phyloP scores from a whole-genome alignment of 1,284 basidiomycete species.

The Inonotus hispidus region DNA sequence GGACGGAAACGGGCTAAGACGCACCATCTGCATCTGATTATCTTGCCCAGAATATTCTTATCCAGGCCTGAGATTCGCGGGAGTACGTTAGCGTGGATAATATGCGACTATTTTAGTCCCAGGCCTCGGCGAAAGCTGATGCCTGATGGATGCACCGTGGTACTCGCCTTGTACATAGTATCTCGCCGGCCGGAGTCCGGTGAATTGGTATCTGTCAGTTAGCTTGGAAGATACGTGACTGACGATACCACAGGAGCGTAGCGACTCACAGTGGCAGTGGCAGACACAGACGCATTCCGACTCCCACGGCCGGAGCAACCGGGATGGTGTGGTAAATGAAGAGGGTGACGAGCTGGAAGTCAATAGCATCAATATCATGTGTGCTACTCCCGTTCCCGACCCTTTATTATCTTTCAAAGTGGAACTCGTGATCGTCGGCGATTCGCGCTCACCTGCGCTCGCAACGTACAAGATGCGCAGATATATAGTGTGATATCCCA shows the following conservation, averaged over 20 bases:
- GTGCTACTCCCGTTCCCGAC: background rate
- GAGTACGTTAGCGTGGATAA: background rate
- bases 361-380: background rate
- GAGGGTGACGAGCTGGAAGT: too few species aligned
- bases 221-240: background rate
- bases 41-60: too few species aligned
- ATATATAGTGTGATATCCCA: background rate
- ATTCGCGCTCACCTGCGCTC: background rate
- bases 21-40: too few species aligned
- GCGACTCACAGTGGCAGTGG: background rate
- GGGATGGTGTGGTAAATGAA: background rate
- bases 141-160: too few species aligned
- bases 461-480: background rate
- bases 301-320: background rate
- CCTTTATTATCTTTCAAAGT: background rate
- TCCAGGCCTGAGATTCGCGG: background rate
- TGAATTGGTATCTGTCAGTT: background rate
- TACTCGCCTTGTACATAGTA: too few species aligned
- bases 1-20: too few species aligned
- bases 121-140: too few species aligned
- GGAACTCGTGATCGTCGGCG: background rate
- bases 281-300: background rate
- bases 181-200: background rate
- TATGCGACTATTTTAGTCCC: too few species aligned
- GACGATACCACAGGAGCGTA: background rate